Evolutionary conservation across 2,329 filamentous ascomycete genomes (phyloP).

Genomic region (Macrophomina tecta): DNA sequence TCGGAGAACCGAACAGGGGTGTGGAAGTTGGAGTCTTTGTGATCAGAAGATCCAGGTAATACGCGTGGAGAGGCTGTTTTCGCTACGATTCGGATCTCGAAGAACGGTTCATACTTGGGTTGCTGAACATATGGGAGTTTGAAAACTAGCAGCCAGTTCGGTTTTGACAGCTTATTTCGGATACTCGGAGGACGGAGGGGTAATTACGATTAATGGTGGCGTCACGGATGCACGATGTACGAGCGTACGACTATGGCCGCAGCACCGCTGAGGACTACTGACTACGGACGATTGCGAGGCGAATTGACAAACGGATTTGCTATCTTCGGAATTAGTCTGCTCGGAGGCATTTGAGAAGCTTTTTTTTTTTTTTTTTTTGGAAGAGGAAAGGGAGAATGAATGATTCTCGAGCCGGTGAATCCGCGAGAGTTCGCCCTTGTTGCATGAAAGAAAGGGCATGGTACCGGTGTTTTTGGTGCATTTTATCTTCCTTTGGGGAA

Average conservation of each 20-base stretch:
- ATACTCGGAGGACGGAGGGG: neutral
- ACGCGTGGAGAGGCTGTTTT: neutral
- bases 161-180: neutral
- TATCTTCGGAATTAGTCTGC: conserved; percentile 5
- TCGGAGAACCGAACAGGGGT: conserved; percentile 51
- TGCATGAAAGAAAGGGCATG: conserved; percentile 14
- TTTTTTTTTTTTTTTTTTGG: neutral
- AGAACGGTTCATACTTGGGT: neutral
- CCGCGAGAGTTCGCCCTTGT: neutral
- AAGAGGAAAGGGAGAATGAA: neutral
- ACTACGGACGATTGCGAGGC: neutral
- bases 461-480: conserved; percentile 12
- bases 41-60: conserved; percentile 35
- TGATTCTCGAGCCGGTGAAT: neutral
- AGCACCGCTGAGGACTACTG: neutral
- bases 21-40: conserved; percentile 57
- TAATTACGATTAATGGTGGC: conserved; percentile 18
- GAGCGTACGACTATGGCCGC: conserved; percentile 9
- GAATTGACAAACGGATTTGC: neutral
- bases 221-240: neutral
- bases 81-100: neutral
- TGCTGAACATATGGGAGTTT: neutral
- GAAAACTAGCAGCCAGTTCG: neutral
- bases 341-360: neutral
- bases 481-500: neutral